Evolutionary conservation across 192 early-diverging fungal species (phyloP), one percentile per base, ranked within the genome.

Genomic region (Dissophora globulifera): DNA sequence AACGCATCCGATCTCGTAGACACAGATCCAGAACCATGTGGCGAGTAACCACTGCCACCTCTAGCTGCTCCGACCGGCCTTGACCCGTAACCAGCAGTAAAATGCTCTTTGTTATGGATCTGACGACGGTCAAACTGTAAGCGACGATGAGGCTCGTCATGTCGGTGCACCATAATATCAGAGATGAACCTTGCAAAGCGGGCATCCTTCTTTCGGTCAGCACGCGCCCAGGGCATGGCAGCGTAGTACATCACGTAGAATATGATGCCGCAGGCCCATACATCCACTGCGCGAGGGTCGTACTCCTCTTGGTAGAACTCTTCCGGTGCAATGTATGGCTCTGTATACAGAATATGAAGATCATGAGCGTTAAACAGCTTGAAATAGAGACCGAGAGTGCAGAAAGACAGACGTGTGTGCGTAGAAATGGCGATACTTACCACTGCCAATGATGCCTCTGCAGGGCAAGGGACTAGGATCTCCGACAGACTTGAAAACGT

Each of bases 291-390:
- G 45, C 92, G 85, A 5, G 86, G 82, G 62, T 94, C 91, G 63
- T 92, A 94, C 49, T 92, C 91, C 11, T 78, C 71, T 25, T 71
- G 64, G 17, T 63, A 66, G 58, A 89, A 92, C 67, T 87, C 80
- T 54, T 93, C 93, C 1, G 93, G 93, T 0, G 93, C 93, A 63
- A 94, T 94, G 50, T 94, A 94, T 0, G 93, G 93, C 33, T 92
- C 93, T 75, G n/a, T n/a, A n/a, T n/a, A n/a, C n/a, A n/a, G n/a
- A n/a, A n/a, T n/a, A n/a, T n/a, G n/a, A n/a, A n/a, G n/a, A n/a
- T n/a, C n/a, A n/a, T n/a, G n/a, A n/a, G n/a, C n/a, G n/a, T n/a
- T n/a, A n/a, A n/a, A n/a, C n/a, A n/a, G 15, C 9, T 33, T 29
- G 0, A 65, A 31, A 23, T 20, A 29, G 48, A 20, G 31, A 46